Evolutionary conservation across 768 basidiomycete genomes (phyloP).

Genomic region (Podaxis carcinomalis): DNA sequence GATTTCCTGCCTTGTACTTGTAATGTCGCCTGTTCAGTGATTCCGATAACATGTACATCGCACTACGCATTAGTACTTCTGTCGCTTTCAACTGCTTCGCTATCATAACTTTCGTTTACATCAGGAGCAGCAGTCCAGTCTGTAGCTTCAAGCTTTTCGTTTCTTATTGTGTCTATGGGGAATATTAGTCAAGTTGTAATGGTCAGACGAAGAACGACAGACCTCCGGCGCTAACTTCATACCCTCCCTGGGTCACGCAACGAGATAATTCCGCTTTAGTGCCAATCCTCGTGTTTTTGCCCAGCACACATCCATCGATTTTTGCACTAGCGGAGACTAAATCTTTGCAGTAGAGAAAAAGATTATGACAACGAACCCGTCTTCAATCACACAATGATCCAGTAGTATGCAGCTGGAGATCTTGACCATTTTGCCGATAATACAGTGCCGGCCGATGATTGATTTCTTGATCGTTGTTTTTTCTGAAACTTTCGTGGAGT

Average conservation of each 20-base stretch:
- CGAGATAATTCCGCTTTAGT: conserved; percentile 61
- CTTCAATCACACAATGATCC: conserved; percentile 85
- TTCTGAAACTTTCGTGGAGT: conserved; percentile 80
- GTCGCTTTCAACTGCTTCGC: neutral
- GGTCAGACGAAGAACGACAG: conserved; percentile 12
- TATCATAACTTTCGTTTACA: conserved; percentile 12
- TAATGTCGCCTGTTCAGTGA: neutral
- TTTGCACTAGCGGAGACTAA: conserved; percentile 48
- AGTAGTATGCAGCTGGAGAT: conserved; percentile 79
- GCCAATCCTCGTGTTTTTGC: conserved; percentile 70
- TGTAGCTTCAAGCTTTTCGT: conserved; percentile 33
- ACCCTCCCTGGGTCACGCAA: conserved; percentile 75
- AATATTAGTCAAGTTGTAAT: neutral
- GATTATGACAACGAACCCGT: conserved; percentile 55
- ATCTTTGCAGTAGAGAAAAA: neutral
- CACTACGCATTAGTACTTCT: neutral
- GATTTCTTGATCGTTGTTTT: conserved; percentile 76
- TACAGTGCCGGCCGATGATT: conserved; percentile 77
- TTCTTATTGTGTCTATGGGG: conserved; percentile 45
- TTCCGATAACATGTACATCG: neutral
- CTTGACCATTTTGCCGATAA: conserved; percentile 81
- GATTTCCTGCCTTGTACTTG: neutral
- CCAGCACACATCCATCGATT: conserved; percentile 72
- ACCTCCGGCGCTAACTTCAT: conserved; percentile 68
- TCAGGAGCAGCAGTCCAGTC: conserved; percentile 32